These are phyloP conservation scores for Aphanoascus verrucosus DNA, from an alignment of 2,329 filamentous ascomycete species.

Conservation along the genomic window DNA sequence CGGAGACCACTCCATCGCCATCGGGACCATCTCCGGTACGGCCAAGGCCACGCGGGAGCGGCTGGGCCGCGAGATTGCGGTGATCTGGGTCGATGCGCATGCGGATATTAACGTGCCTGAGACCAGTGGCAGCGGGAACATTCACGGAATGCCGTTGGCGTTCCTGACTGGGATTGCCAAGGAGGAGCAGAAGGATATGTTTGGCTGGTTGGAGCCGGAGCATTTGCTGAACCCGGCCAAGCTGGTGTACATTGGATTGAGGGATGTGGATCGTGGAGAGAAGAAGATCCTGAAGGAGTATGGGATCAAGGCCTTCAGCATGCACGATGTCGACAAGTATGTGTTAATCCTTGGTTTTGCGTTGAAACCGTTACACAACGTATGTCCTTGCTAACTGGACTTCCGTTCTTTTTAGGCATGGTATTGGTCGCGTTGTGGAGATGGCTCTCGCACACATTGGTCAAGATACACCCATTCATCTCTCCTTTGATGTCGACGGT, in stretches of 20 bases:
- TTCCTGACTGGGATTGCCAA: slow-evolving; percentile 79
- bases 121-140: slow-evolving; percentile 77
- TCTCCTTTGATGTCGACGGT: slow-evolving; percentile 94
- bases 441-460: slow-evolving; percentile 98
- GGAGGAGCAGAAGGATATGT: slow-evolving; percentile 65
- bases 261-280: slow-evolving; percentile 88
- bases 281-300: slow-evolving; percentile 83
- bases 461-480: slow-evolving; percentile 85
- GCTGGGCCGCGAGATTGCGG: slow-evolving; percentile 65
- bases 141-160: slow-evolving; percentile 94
- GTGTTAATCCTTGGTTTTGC: slow-evolving; percentile 21
- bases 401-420: slow-evolving; percentile 50
- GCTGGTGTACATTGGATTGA: slow-evolving; percentile 90
- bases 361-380: no score
- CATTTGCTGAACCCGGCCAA: slow-evolving; percentile 58
- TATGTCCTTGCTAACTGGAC: background rate
- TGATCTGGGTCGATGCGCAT: slow-evolving; percentile 98
- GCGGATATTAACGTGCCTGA: slow-evolving; percentile 97
- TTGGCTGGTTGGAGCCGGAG: slow-evolving; percentile 72
- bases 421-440: slow-evolving; percentile 91
- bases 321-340: slow-evolving; percentile 92
- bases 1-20: slow-evolving; percentile 92
- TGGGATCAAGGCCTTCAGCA: slow-evolving; percentile 90
- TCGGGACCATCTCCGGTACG: slow-evolving; percentile 80
- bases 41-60: slow-evolving; percentile 79